Percentiles rank a stretch among this genome's conserved stretches.
phyloP scores from a whole-genome alignment of 2,329 filamentous ascomycete species.

The Didymosphaeria variabile region DNA sequence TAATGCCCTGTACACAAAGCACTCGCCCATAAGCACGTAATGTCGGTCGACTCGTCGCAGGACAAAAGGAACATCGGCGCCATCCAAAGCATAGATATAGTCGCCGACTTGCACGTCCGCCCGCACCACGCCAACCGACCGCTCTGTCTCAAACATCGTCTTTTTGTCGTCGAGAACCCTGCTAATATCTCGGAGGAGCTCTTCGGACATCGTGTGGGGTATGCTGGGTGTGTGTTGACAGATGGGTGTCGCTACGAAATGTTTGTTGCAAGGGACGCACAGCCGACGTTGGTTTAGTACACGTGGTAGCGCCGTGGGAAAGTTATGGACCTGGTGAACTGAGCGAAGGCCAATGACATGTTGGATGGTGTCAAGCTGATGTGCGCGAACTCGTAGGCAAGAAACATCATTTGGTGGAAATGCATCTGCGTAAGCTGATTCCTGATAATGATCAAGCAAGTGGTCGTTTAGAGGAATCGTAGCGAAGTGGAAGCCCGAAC shows the following conservation, averaged over 20 bases:
- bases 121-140: constrained; percentile 11
- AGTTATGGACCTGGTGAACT: not conserved
- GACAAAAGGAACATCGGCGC: constrained; percentile 17
- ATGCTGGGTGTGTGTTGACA: constrained; percentile 14
- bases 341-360: not conserved
- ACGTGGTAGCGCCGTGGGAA: not conserved
- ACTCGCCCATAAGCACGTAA: constrained; percentile 24
- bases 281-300: not conserved
- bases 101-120: constrained; percentile 4
- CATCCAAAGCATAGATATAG: constrained; percentile 23
- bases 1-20: constrained; percentile 22
- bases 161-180: constrained; percentile 8
- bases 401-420: not conserved
- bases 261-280: constrained; percentile 2
- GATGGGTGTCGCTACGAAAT: constrained; percentile 11
- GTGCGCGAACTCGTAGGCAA: constrained; percentile 19
- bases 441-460: too few relatives aligned
- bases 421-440: not conserved
- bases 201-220: not conserved
- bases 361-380: constrained; percentile 17
- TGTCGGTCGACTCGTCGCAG: constrained; percentile 17
- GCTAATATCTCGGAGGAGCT: constrained; percentile 12
- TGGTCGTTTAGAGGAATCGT: too few relatives aligned
- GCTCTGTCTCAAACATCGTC: constrained; percentile 9
- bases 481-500: constrained; percentile 1